Conservation (phyloP, 192 early-diverging fungal genomes). For the Nowakowskiella sp. region DNA sequence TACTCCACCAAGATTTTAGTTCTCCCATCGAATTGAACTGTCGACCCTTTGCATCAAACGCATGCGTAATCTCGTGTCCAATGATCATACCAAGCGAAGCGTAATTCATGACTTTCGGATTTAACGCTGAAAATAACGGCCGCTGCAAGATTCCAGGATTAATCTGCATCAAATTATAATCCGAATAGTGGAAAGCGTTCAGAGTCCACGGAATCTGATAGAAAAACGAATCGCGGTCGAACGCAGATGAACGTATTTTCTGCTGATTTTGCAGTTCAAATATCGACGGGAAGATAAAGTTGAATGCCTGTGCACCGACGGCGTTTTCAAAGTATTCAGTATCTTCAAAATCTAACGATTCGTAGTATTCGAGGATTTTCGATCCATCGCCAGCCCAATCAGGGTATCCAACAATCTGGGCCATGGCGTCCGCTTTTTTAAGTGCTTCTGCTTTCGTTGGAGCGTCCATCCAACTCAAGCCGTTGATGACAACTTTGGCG, state of each 20-base stretch:
- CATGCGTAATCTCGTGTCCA: constrained; percentile 73
- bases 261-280: constrained; percentile 10
- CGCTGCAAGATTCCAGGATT: constrained; percentile 53
- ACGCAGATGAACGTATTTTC: constrained; percentile 6
- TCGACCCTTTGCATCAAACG: constrained; percentile 56
- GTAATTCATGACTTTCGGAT: constrained; percentile 57
- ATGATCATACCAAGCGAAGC: constrained; percentile 61
- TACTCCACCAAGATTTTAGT: constrained; percentile 36
- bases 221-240: constrained; percentile 24
- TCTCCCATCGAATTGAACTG: constrained; percentile 47
- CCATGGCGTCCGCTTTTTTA: constrained; percentile 48
- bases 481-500: constrained; percentile 29
- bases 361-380: constrained; percentile 44
- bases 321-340: constrained; percentile 57
- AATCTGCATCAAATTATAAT: constrained; percentile 36
- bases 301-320: constrained; percentile 31
- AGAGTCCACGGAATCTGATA: constrained; percentile 31
- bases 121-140: constrained; percentile 49
- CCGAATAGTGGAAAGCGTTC: constrained; percentile 31
- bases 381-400: constrained; percentile 48
- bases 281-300: constrained; percentile 27
- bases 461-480: constrained; percentile 53
- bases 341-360: constrained; percentile 35
- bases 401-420: constrained; percentile 57
- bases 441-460: constrained; percentile 40